Evolutionary conservation across 345 rosid genomes (phyloP).

Genomic region (Eucalyptus albens): DNA sequence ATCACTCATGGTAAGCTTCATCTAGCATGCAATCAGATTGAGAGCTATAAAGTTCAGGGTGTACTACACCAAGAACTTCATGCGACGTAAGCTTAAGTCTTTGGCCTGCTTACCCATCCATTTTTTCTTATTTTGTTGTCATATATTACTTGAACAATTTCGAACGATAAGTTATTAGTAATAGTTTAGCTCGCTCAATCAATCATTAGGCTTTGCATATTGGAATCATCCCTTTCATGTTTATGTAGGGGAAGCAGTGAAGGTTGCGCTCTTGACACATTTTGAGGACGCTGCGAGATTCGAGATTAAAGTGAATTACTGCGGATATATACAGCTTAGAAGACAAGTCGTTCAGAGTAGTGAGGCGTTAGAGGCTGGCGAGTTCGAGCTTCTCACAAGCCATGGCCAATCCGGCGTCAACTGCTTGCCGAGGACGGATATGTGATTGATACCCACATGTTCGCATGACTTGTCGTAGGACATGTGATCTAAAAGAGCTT

Average conservation of each 20-base stretch:
- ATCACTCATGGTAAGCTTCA: constrained; percentile 55
- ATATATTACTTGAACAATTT: background rate
- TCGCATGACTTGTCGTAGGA: background rate
- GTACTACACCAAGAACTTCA: background rate
- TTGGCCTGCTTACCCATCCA: background rate
- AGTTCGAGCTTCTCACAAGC: background rate
- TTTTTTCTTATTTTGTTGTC: background rate
- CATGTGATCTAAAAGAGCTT: background rate
- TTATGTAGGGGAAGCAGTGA: constrained; percentile 64
- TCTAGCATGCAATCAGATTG: background rate
- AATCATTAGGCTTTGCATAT: background rate
- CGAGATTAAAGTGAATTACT: constrained; percentile 31
- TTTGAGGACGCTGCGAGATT: constrained; percentile 18
- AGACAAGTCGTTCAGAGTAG: constrained; percentile 6
- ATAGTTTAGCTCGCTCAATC: background rate
- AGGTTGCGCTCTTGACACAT: constrained; percentile 40
- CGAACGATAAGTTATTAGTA: background rate
- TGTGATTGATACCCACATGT: background rate
- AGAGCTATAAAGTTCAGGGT: background rate
- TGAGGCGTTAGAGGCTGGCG: background rate
- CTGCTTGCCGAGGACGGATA: background rate
- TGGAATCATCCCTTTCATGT: background rate
- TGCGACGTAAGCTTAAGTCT: background rate
- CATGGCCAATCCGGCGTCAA: background rate
- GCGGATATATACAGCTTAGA: constrained; percentile 49